Conservation (phyloP, 2,329 filamentous ascomycete species). For the Colletotrichum sp. region DNA sequence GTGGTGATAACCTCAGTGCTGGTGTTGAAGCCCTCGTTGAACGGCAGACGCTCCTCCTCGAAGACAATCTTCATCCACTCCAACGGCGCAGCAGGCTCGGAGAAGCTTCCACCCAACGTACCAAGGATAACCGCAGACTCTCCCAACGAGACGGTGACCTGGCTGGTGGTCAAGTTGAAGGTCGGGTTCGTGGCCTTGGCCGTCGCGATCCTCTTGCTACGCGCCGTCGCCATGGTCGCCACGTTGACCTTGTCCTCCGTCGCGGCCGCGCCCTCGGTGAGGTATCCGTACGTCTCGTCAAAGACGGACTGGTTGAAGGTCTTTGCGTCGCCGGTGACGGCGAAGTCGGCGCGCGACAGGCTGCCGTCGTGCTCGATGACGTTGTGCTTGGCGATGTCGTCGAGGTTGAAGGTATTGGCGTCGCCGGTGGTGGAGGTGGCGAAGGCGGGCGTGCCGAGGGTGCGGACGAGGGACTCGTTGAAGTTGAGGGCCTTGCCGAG, state of each 20-base stretch:
- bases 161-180: constrained; percentile 22
- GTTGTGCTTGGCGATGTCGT: constrained; percentile 21
- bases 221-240: constrained; percentile 29
- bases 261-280: constrained; percentile 19
- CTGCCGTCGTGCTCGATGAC: constrained; percentile 37
- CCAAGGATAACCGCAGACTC: constrained; percentile 23
- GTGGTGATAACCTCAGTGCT: background rate
- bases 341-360: constrained; percentile 30
- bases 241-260: constrained; percentile 24
- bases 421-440: constrained; percentile 22
- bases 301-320: constrained; percentile 30
- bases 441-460: constrained; percentile 39
- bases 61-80: constrained; percentile 12
- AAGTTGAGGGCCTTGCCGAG: constrained; percentile 22
- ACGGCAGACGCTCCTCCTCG: constrained; percentile 16
- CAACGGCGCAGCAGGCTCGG: constrained; percentile 6
- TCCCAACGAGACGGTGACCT: constrained; percentile 19
- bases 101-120: constrained; percentile 20
- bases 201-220: constrained; percentile 26
- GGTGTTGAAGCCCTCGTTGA: constrained; percentile 8
- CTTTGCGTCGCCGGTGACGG: constrained; percentile 31
- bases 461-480: constrained; percentile 15
- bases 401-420: constrained; percentile 22
- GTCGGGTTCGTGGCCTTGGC: constrained; percentile 20
- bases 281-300: constrained; percentile 19